phyloP scores from a whole-genome alignment of 768 basidiomycete species.

The Tephrocybe sp. region DNA sequence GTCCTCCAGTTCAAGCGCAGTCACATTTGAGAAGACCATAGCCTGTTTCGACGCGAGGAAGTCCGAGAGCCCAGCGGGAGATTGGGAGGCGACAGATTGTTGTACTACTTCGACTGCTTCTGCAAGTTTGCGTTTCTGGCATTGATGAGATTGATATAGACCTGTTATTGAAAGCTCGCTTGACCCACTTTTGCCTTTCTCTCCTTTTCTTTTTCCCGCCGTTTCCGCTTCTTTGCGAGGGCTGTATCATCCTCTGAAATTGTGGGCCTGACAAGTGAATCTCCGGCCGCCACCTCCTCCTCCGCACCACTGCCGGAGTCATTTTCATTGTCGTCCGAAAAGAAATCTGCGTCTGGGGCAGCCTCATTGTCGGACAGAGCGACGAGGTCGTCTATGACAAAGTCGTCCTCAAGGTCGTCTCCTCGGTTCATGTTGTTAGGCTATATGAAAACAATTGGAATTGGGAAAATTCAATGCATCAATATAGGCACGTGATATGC shows the following conservation, averaged over 20 bases:
- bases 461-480: slow-evolving; percentile 5
- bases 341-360: slow-evolving; percentile 27
- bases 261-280: slow-evolving; percentile 11
- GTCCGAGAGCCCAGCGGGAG: slow-evolving; percentile 56
- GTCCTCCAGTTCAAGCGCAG: slow-evolving; percentile 79
- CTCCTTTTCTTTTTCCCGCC: slow-evolving; percentile 73
- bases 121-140: slow-evolving; percentile 65
- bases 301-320: slow-evolving; percentile 37
- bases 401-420: slow-evolving; percentile 86
- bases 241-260: slow-evolving; percentile 20
- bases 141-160: slow-evolving; percentile 6
- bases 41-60: slow-evolving; percentile 68
- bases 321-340: slow-evolving; percentile 32
- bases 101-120: slow-evolving; percentile 38
- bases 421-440: slow-evolving; percentile 33
- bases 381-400: slow-evolving; percentile 67
- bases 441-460: slow-evolving; percentile 8
- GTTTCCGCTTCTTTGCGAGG: slow-evolving; percentile 65
- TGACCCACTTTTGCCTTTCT: slow-evolving; percentile 62
- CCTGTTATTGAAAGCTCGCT: background rate
- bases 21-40: slow-evolving; percentile 68
- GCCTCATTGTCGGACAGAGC: slow-evolving; percentile 65
- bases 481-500: slow-evolving; percentile 17
- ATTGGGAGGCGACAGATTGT: slow-evolving; percentile 54
- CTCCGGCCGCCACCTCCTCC: slow-evolving; percentile 24